These are phyloP conservation scores for Pseudoscleropodium purum DNA, from an alignment of 225 moss, liverwort and hornwort genomes.

Conservation along the genomic window DNA sequence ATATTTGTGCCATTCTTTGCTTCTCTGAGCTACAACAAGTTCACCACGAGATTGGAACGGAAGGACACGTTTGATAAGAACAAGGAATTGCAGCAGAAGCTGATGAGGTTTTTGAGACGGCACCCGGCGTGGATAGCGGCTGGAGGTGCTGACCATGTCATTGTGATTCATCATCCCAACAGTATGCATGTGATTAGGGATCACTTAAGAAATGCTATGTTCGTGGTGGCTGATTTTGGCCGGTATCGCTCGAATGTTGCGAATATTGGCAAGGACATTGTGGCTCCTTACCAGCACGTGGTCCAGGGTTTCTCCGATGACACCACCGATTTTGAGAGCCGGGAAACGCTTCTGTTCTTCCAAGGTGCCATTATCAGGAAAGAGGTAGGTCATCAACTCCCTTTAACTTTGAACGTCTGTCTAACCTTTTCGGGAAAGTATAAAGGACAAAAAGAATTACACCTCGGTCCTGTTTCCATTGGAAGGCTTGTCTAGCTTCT, in stretches of 20 bases:
- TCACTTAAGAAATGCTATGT: slow-evolving; percentile 11
- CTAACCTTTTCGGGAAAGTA: neutral
- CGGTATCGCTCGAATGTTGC: slow-evolving; percentile 11
- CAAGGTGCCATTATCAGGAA: slow-evolving; percentile 57
- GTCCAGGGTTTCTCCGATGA: slow-evolving; percentile 8
- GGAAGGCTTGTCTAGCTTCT: neutral
- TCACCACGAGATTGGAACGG: slow-evolving; percentile 10
- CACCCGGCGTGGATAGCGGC: slow-evolving; percentile 27
- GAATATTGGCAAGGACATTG: slow-evolving; percentile 25
- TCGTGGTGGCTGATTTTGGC: slow-evolving; percentile 33
- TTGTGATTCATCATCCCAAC: slow-evolving; percentile 37
- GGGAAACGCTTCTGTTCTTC: slow-evolving; percentile 44
- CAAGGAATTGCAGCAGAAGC: slow-evolving; percentile 33
- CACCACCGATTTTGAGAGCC: slow-evolving; percentile 11
- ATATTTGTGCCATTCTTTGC: slow-evolving; percentile 63
- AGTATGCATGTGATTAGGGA: slow-evolving; percentile 24
- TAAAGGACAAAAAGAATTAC: neutral
- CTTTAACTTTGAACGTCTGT: neutral
- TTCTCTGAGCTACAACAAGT: slow-evolving; percentile 55
- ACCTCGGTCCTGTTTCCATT: neutral
- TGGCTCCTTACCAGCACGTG: slow-evolving; percentile 31
- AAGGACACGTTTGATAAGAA: slow-evolving; percentile 11
- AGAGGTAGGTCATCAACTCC: neutral
- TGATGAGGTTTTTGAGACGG: slow-evolving; percentile 12
- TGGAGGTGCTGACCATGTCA: slow-evolving; percentile 20